Evolutionary conservation across 495 filamentous ascomycete genomes (phyloP).

Genomic region (Cenococcum geophilum): DNA sequence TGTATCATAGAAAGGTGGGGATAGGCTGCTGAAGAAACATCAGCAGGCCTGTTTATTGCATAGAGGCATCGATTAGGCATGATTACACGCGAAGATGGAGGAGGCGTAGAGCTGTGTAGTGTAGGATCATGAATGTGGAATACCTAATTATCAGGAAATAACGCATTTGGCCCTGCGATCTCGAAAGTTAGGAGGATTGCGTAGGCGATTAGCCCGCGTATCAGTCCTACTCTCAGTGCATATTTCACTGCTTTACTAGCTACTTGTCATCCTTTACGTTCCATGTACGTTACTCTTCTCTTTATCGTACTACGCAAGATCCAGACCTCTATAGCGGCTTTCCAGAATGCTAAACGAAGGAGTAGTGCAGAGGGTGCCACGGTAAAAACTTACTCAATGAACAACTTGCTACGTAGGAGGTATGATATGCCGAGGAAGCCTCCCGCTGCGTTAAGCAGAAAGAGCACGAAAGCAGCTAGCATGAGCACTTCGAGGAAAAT

Average conservation of each 20-base stretch:
- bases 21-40: background rate
- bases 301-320: background rate
- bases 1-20: background rate
- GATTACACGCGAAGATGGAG: too few species aligned
- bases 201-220: conserved; percentile 6
- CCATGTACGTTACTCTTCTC: background rate
- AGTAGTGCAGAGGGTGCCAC: conserved; percentile 9
- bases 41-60: background rate
- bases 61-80: background rate
- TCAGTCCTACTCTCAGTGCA: conserved; percentile 1
- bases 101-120: background rate
- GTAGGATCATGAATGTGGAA: conserved; percentile 7
- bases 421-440: conserved; percentile 16
- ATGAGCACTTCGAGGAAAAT: conserved; percentile 12
- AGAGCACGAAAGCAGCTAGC: conserved; percentile 12
- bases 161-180: conserved; percentile 13
- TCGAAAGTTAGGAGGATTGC: conserved; percentile 13
- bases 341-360: conserved; percentile 16
- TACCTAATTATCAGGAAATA: conserved; percentile 4
- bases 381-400: conserved; percentile 15
- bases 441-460: conserved; percentile 6
- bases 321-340: conserved; percentile 6
- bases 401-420: conserved; percentile 18
- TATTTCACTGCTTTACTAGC: background rate
- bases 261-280: background rate